phyloP scores from a whole-genome alignment of 768 basidiomycete genomes.

The Termitomyces sp. region DNA sequence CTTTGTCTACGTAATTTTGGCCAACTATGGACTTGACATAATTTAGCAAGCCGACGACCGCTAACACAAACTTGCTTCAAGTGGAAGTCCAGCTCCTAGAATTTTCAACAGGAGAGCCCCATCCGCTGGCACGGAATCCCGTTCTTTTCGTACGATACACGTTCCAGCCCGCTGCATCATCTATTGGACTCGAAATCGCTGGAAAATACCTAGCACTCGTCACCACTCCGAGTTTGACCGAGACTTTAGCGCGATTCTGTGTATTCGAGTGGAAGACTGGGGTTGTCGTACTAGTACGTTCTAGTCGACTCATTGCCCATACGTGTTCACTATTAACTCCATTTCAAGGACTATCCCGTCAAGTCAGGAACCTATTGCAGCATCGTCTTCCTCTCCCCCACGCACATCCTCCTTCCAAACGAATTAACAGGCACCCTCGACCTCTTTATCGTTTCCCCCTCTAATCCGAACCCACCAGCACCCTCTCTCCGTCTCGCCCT shows the following conservation, averaged over 20 bases:
- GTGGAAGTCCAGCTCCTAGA: slow-evolving; percentile 23
- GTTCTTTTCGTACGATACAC: slow-evolving; percentile 25
- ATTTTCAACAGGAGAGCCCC: slow-evolving; percentile 32
- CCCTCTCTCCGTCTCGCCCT: not conserved
- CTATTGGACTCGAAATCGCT: slow-evolving; percentile 41
- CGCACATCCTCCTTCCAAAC: slow-evolving; percentile 24
- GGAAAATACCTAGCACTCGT: slow-evolving; percentile 40
- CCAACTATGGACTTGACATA: not conserved
- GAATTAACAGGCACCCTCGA: slow-evolving; percentile 16
- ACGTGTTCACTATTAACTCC: not conserved
- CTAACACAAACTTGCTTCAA: not conserved
- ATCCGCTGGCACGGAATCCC: slow-evolving; percentile 29
- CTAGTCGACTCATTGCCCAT: no score
- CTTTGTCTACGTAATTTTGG: not conserved
- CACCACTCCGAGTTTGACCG: slow-evolving; percentile 19
- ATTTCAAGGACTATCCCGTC: slow-evolving; percentile 14
- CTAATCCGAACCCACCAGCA: not conserved
- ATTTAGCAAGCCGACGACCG: not conserved
- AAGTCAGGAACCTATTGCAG: slow-evolving; percentile 16
- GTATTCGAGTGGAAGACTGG: slow-evolving; percentile 43
- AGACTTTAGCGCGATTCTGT: slow-evolving; percentile 28
- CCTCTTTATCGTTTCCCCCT: slow-evolving; percentile 14
- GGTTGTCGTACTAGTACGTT: slow-evolving; percentile 29
- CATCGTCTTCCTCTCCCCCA: slow-evolving; percentile 20
- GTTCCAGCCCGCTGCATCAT: slow-evolving; percentile 17